Base-by-base conservation (phyloP, 1,139 yeast species). In the Hemisphaericaspora xylofermentans region DNA sequence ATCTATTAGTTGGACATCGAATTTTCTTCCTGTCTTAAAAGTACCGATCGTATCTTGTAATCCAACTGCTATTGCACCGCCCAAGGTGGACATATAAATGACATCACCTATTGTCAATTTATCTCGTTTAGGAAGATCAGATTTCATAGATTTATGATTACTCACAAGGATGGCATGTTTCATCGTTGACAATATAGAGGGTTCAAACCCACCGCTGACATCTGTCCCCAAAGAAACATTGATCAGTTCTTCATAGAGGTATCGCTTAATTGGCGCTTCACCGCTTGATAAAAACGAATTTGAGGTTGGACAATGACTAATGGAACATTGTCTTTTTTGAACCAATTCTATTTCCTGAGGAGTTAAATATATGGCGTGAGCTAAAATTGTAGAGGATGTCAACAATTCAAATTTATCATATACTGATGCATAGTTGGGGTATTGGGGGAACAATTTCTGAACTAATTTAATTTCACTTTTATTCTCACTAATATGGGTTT, bases 241-340 rank as follows among this genome's bases (percentile, higher is more conserved):
- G 49, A 91, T 75, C 9, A 78, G 79, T 40, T 76, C 74, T 38
- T 83, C 71, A 43, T 89, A 68, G 38, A 88, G 66, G 70, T 84
- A 78, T 50, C 86, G 74, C 42, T 57, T 61, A 6, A 93, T 78
- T 15, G 93, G 87, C 5, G 96, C 94, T 60, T 88, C 94, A 10
- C 98, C 98, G 17, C 95, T 84, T 1, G 95, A 82, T 44, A 93
- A 76, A 21, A 95, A 82, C 0, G 95, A 82, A 58, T 93, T 93
- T 28, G 96, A 86, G 12, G 91, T 80, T 4, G 98, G 98, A 61
- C 98, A 93, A 63, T 93, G 98, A 6, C 96, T 80, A 15, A 93
- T 77, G 13, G 97, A 95, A 25, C 89, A 69, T 6, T 77, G 66
- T 24, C 76, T 72, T 9, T 56, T 49, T 48, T 71, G 72, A 39